phyloP scores from a whole-genome alignment of 306 rosid species.

The Prinsepia uniflora region DNA sequence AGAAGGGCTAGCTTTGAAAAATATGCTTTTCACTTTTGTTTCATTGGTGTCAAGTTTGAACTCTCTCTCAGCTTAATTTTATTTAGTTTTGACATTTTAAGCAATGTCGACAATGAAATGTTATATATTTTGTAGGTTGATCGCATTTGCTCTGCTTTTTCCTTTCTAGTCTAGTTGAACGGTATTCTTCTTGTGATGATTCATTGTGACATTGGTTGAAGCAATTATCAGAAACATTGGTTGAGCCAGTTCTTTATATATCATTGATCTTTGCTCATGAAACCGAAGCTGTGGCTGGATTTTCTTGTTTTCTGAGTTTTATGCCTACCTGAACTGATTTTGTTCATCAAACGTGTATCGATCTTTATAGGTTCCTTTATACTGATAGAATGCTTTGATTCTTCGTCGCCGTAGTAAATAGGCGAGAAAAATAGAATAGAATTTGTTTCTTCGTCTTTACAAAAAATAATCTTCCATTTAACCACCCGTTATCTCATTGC shows the following conservation, averaged over 20 bases:
- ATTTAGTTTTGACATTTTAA: conserved; percentile 29
- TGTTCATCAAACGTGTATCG: no score
- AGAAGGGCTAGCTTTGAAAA: conserved; percentile 5
- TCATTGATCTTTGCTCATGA: no score
- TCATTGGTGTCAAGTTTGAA: conserved; percentile 35
- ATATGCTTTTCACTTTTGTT: conserved; percentile 21
- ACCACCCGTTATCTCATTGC: not conserved
- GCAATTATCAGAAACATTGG: conserved; percentile 13
- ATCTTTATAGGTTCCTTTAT: no score
- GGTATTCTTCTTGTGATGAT: conserved; percentile 24
- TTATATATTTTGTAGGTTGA: conserved; percentile 58
- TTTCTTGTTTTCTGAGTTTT: not conserved
- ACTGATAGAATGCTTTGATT: no score
- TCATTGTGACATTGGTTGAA: conserved; percentile 18
- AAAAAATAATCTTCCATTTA: not conserved
- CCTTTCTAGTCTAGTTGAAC: conserved; percentile 19
- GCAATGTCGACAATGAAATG: conserved; percentile 43
- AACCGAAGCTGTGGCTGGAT: not conserved
- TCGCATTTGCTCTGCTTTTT: conserved; percentile 26
- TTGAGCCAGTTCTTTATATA: no score
- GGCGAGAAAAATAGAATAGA: no score
- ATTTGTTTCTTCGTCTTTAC: no score
- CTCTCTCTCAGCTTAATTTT: conserved; percentile 30
- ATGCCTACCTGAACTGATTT: not conserved
- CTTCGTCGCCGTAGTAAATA: no score